Percentiles rank a stretch among this genome's conserved stretches.
Conservation (phyloP, 2,329 filamentous ascomycete species). For the Sporothrix euskadiensis region DNA sequence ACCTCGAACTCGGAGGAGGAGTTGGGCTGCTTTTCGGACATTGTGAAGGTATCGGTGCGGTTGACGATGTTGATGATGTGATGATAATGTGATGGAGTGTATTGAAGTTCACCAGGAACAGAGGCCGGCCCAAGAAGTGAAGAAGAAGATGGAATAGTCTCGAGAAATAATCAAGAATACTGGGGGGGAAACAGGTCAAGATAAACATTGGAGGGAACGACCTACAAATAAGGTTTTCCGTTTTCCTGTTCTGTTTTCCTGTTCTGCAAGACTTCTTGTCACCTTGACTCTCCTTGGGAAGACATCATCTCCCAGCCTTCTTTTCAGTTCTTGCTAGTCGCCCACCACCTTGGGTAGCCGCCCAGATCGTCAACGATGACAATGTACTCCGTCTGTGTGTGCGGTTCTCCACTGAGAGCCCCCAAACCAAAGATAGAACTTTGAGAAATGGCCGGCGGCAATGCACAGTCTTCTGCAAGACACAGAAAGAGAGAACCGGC, state of each 20-base stretch:
- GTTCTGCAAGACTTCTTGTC: not conserved
- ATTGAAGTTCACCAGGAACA: slow-evolving; percentile 21
- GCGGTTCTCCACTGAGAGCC: not conserved
- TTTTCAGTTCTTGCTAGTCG: not conserved
- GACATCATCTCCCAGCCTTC: not conserved
- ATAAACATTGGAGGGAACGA: not conserved
- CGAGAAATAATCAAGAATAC: not conserved
- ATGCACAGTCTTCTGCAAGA: not conserved
- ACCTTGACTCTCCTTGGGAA: not conserved
- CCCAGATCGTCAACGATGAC: not conserved
- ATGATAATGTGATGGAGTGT: not conserved
- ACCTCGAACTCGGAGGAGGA: slow-evolving; percentile 53
- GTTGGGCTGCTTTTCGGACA: slow-evolving; percentile 30
- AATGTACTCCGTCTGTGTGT: not conserved
- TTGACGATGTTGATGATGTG: not conserved
- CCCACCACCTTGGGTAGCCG: not conserved
- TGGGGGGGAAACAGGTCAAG: not conserved
- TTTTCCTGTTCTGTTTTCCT: too few relatives aligned
- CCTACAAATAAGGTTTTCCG: slow-evolving; percentile 17
- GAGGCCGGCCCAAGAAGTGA: not conserved
- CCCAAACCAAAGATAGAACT: not conserved
- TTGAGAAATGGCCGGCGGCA: not conserved
- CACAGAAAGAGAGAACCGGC: not conserved
- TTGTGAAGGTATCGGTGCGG: not conserved
- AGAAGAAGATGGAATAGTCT: not conserved